Base-by-base conservation (phyloP, 768 basidiomycete genomes). In the Bullera alba region DNA sequence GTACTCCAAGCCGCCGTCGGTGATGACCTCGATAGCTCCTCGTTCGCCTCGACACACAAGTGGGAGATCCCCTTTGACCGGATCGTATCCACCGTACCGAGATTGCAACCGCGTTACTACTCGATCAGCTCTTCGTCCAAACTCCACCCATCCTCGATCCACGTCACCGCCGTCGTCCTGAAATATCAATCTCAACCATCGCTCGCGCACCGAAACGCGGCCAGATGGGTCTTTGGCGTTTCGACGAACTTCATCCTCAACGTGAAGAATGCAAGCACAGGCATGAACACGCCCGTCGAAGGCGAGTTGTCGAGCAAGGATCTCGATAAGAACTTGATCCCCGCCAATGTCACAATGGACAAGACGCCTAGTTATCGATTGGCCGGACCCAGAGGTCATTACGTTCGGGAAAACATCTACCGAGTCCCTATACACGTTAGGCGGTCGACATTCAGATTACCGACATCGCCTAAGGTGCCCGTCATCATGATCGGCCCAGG, bases 401-500 rank as follows among this genome's bases (percentile, higher is more conserved):
- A 96, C 76, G 82, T 78, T 74, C 77, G 76, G 35, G 83, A 82
- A 16, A 77, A 76, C 5, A 72, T 65, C 29, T 91, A 83, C 77
- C 87, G 87, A 73, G 82, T 86, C 0, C 95, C 95, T 7, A 79
- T 97, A 46, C 95, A 99, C 65, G 89, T 99, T 53, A 81, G 95
- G 48, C 81, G 95, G 42, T 93, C 90, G 15, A 97, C 93, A 2
- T 99, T 99, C 83, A 79, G 95, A 44, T 76, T 99, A 43, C 95
- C 95, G 7, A 97, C 95, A 16, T 91, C 90, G 71, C 95, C 95
- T 29, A 96, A 95, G 79, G 93, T 87, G 53, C 95, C 95, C 1
- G 85, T 99, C 44, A 88, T 99, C 74, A 97, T 99, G 95, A 82
- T 99, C 70, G 95, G 95, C 35, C 95, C 95, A 54, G 95, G 95